Percentiles rank a stretch among this genome's conserved stretches.
phyloP scores from a whole-genome alignment of 169 alveolate genomes.

The Eimeria maxima region DNA sequence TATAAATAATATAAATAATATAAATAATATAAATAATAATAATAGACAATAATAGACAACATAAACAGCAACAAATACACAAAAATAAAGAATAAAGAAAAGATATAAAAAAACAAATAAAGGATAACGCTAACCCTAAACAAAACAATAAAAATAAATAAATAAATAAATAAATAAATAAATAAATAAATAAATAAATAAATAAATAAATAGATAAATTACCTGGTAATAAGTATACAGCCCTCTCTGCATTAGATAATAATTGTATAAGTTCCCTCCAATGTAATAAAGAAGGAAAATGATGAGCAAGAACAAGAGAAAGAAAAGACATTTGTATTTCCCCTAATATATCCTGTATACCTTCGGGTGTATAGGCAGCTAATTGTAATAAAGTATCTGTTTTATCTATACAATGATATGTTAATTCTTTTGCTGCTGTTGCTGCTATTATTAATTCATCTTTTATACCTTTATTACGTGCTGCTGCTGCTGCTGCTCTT shows the following conservation, averaged over 20 bases:
- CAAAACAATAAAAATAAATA: too few species aligned
- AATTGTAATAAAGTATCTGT: neutral
- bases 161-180: too few species aligned
- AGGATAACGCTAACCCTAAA: too few species aligned
- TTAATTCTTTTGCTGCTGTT: conserved; percentile 16
- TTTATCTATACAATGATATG: conserved; percentile 2
- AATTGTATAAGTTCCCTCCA: neutral
- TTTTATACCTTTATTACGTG: too few species aligned
- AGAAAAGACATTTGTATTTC: conserved; percentile 30
- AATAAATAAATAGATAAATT: too few species aligned
- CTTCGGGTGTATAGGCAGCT: neutral
- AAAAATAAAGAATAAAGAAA: neutral
- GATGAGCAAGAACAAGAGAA: conserved; percentile 15
- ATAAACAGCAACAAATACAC: neutral
- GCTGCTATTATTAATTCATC: neutral
- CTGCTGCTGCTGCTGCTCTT: neutral
- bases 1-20: too few species aligned
- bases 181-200: neutral
- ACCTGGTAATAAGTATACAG: conserved; percentile 3
- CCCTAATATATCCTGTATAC: neutral
- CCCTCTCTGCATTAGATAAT: neutral
- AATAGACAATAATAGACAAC: neutral
- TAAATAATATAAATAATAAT: neutral
- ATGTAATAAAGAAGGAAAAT: conserved; percentile 12
- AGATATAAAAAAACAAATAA: too few species aligned